Percentiles rank a stretch among this genome's conserved stretches.
phyloP scores from a whole-genome alignment of 192 early-diverging fungal species.

The Rhizophagus prolifer region DNA sequence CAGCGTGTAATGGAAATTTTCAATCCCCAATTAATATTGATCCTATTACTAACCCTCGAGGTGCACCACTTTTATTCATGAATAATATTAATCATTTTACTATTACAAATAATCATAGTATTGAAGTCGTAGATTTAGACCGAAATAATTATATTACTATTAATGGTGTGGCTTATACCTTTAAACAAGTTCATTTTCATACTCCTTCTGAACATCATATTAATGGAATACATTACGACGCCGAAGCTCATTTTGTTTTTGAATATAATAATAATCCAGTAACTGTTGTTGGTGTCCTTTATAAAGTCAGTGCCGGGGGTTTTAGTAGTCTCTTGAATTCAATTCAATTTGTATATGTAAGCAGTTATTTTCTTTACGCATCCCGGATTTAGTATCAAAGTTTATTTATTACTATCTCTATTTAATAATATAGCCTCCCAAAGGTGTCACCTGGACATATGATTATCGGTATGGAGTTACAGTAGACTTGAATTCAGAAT shows the following conservation, averaged over 20 bases:
- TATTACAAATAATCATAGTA: conserved; percentile 38
- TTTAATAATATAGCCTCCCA: not conserved
- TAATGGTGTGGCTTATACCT: conserved; percentile 33
- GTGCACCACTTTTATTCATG: not conserved
- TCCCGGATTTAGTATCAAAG: not conserved
- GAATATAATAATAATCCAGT: conserved; percentile 11
- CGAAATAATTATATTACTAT: not conserved
- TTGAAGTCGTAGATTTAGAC: conserved; percentile 29
- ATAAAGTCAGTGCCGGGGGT: conserved; percentile 31
- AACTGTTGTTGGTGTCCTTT: conserved; percentile 50
- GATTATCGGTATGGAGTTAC: no score
- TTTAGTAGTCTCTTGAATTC: conserved; percentile 34
- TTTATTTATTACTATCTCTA: not conserved
- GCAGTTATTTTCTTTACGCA: not conserved
- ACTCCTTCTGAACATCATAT: conserved; percentile 59
- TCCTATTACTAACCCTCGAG: not conserved
- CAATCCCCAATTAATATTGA: conserved; percentile 60
- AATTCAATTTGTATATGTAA: not conserved
- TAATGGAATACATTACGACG: conserved; percentile 35
- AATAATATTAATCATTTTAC: conserved; percentile 25
- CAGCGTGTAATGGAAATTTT: conserved; percentile 35
- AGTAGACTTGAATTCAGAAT: no score
- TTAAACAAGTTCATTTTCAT: conserved; percentile 64
- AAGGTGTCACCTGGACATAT: not conserved
- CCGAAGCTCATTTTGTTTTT: conserved; percentile 59